Evolutionary conservation across 345 rosid genomes (phyloP), one percentile per base, ranked within the genome.

Genomic region (Acer yangbiense): DNA sequence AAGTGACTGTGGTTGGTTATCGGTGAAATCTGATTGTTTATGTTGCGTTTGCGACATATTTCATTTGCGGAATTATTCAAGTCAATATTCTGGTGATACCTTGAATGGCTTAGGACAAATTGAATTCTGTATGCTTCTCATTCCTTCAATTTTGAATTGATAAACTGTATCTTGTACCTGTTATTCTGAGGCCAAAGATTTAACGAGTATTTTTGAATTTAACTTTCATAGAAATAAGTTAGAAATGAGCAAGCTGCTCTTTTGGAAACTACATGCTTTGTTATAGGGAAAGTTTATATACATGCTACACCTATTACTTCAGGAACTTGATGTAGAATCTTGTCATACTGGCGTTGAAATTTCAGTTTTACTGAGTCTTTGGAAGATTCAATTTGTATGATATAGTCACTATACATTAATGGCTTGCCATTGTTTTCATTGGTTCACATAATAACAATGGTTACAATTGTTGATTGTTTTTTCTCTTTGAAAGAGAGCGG

Each of bases 1-100:
- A 86, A 86, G 86, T 88, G 82, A 86, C 13, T 1, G 16, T 7
- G 80, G 65, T 43, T 46, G 27, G 32, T 18, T 17, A 72, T 64
- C 20, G 14, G 71, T 55, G 65, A 61, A 69, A n/a, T 55, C 73
- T 52, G 72, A 72, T 72, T 46, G 43, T 4, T 41, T 72, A 39
- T 44, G 20, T 58, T 68, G 14, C 57, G 50, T 69, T 13, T 39
- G 10, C 68, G 65, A 71, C 64, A 35, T 9, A 65, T 68, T 54
- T 73, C 48, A 18, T 29, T 46, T 57, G 35, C 8, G 1, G 71
- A 43, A 61, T 39, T 39, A 10, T 68, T 73, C 43, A 23, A 73
- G 68, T 54, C 27, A 71, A 27, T 62, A 7, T 14, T 62, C 69
- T 18, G 58, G 43, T 4, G 41, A 43, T 72, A 29, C 18, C 39